These are phyloP conservation scores for Aegilops tauschii DNA, from an alignment of 176 grass and related monocot genomes.

Conservation along the genomic window DNA sequence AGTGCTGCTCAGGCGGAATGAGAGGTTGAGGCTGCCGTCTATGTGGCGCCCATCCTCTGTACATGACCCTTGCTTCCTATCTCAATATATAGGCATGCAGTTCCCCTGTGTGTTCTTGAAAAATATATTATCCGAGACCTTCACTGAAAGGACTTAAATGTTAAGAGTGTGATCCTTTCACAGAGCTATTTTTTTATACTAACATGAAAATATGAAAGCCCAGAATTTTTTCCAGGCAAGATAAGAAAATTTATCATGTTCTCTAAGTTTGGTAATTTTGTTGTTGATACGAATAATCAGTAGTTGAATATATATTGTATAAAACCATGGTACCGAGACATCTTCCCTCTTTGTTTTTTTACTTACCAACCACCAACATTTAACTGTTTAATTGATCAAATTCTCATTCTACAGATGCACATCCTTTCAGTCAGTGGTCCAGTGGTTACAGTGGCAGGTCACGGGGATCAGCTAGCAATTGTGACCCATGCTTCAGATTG, in stretches of 20 bases:
- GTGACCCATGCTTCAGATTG: constrained; percentile 92
- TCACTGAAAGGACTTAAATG: background rate
- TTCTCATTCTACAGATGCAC: constrained; percentile 61
- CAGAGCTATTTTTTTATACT: background rate
- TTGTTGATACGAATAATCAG: background rate
- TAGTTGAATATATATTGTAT: background rate
- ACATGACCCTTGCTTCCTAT: too few species aligned
- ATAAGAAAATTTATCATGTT: background rate
- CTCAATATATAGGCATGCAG: too few species aligned
- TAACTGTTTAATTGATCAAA: background rate
- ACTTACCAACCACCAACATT: background rate
- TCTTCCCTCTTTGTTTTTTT: background rate
- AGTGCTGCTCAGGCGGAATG: too few species aligned
- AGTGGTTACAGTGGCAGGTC: constrained; percentile 73
- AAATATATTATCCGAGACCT: background rate
- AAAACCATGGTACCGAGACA: background rate
- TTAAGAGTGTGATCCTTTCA: background rate
- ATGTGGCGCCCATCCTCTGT: too few species aligned
- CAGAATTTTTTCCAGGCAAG: background rate
- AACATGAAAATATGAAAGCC: background rate
- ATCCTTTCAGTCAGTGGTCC: constrained; percentile 82
- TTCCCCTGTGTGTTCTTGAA: too few species aligned
- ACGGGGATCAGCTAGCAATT: constrained; percentile 69
- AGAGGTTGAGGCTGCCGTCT: too few species aligned
- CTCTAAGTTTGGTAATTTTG: background rate